phyloP scores from a whole-genome alignment of 495 filamentous ascomycete species.

The Lophiostoma macrostomum region DNA sequence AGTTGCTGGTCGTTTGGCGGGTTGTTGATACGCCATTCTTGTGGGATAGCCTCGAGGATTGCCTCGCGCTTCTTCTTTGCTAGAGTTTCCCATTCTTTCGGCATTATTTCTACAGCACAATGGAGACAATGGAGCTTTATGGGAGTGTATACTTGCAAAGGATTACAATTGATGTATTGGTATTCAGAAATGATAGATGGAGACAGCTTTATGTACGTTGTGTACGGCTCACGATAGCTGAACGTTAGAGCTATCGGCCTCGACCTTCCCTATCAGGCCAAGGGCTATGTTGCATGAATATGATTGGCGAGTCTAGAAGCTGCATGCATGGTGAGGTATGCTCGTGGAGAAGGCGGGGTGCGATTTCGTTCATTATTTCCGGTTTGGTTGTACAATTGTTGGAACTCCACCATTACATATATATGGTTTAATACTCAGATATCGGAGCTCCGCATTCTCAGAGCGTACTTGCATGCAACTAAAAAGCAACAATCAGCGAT shows the following conservation, averaged over 20 bases:
- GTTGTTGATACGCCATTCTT: constrained; percentile 53
- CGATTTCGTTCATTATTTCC: no score
- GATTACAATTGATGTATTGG: background rate
- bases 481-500: no score
- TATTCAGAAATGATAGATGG: background rate
- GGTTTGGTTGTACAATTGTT: no score
- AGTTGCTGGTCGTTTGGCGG: constrained; percentile 52
- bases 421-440: no score
- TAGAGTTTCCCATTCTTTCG: constrained; percentile 12
- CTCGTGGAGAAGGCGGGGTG: no score
- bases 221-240: background rate
- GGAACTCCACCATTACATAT: no score
- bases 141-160: background rate
- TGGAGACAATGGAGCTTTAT: background rate
- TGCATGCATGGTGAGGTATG: no score
- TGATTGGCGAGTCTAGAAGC: no score
- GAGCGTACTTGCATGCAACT: no score
- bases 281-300: no score
- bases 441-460: no score
- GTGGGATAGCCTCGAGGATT: constrained; percentile 54
- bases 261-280: constrained; percentile 1
- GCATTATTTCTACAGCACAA: constrained; percentile 2
- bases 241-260: background rate
- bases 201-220: background rate
- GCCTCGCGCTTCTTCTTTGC: constrained; percentile 49